phyloP scores from a whole-genome alignment of 106 monocot genomes.

The Dioscorea dumetorum region DNA sequence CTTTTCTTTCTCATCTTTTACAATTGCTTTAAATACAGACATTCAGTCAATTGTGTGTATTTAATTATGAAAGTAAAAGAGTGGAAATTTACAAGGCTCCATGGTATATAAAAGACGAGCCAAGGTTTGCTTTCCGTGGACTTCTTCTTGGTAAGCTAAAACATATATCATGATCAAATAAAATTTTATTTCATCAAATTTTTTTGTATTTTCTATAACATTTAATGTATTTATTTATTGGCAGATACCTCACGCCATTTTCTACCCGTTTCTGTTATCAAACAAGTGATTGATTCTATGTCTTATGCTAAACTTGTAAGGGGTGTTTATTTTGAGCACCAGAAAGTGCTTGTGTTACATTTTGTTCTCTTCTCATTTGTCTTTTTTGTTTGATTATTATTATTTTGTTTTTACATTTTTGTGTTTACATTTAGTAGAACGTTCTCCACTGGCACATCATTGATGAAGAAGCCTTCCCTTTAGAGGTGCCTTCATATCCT shows the following conservation, averaged over 20 bases:
- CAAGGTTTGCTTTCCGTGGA: conserved; percentile 91
- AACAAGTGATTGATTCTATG: conserved; percentile 96
- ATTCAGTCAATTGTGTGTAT: conserved; percentile 87
- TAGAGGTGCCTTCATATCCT: conserved; percentile 94
- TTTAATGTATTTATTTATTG: conserved; percentile 1
- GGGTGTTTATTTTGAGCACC: conserved; percentile 1
- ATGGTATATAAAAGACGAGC: conserved; percentile 91
- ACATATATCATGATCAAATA: background rate
- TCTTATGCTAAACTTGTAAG: conserved; percentile 97
- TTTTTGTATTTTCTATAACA: too few relatives aligned
- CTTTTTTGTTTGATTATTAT: background rate
- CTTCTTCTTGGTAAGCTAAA: conserved; percentile 76
- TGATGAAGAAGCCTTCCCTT: conserved; percentile 92
- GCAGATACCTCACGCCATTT: conserved; percentile 92
- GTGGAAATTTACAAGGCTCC: conserved; percentile 83
- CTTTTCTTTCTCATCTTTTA: conserved; percentile 13
- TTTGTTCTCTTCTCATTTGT: conserved; percentile 2
- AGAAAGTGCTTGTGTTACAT: background rate
- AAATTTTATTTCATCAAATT: background rate
- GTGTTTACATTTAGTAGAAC: conserved; percentile 76
- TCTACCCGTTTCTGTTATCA: conserved; percentile 77
- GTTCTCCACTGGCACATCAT: conserved; percentile 99
- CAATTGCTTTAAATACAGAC: conserved; percentile 45
- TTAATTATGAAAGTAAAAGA: conserved; percentile 73
- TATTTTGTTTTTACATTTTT: conserved; percentile 22